Base-by-base conservation (phyloP, 2,329 filamentous ascomycete species). In the Leptographium procerum region DNA sequence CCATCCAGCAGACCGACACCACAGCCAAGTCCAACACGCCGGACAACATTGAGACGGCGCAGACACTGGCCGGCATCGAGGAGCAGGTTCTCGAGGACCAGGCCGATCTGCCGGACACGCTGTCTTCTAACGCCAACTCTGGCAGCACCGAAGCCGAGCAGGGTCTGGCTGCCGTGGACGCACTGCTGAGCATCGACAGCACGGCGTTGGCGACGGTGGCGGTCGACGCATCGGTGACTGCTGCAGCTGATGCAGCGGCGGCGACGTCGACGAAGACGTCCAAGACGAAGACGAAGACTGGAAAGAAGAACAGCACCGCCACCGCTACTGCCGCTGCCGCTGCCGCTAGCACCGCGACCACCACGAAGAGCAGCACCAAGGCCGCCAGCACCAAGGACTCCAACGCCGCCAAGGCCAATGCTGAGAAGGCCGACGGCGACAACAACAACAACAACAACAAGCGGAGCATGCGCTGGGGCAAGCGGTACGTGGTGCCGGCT, bases 1-100 rank as follows among this genome's bases (percentile, higher is more conserved):
- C 80, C 4, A 73, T 83, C 26, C 75, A 82, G 67, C 81, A 85
- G 64, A 70, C 71, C 28, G 80, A 82, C 62, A 64, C 65, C 22
- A 64, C 67, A 0, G 60, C 73, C 54, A 74, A 69, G 57, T 66
- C 65, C 57, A 80, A 80, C 69, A 72, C 68, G 0, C 69, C 77
- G 3, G 66, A 70, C 53, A 71, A 69, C 55, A 77, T 84, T 64
- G 59, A 65, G 6, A 83, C 81, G 0, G 67, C 66, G 0, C 71
- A 78, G 61, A 73, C 69, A 1, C 68, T 80, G 7, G 68, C 76
- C 2, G 72, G 66, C 16, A 71, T 83, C 48, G 62, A 72, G 1
- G 70, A 67, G 1, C 79, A 84, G 68, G 73, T 83, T 24, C 67
- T 71, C 47, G 65, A 75, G 63, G 79, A 84, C 69, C 67, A 78